Evolutionary conservation across 768 basidiomycete genomes (phyloP).

Genomic region (Boletellus ananas): DNA sequence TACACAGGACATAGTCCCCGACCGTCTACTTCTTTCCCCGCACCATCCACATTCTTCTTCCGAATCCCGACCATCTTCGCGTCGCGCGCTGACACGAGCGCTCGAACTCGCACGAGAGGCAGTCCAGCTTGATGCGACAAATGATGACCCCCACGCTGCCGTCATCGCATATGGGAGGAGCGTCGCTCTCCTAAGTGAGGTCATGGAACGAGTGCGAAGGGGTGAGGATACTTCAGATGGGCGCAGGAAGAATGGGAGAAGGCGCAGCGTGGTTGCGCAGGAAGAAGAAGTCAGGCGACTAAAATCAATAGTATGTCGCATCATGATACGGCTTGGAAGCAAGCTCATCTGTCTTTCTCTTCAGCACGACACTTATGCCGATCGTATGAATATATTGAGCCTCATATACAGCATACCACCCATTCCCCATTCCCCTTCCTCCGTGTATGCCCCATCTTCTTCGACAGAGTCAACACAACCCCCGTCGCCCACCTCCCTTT

Average conservation of each 20-base stretch:
- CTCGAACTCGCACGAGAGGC: conserved; percentile 87
- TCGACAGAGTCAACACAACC: conserved; percentile 36
- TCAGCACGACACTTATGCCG: conserved; percentile 93
- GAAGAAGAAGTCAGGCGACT: conserved; percentile 85
- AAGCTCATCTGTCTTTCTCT: conserved; percentile 14
- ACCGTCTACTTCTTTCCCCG: conserved; percentile 43
- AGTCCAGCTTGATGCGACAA: conserved; percentile 81
- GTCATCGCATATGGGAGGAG: conserved; percentile 87
- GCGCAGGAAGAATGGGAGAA: conserved; percentile 56
- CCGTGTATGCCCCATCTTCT: conserved; percentile 43
- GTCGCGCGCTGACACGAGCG: conserved; percentile 80
- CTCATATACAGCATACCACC: conserved; percentile 85
- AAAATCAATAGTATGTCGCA: conserved; percentile 77
- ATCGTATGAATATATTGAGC: conserved; percentile 90
- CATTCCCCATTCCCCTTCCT: conserved; percentile 60
- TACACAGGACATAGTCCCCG: conserved; percentile 40
- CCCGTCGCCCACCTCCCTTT: conserved; percentile 34
- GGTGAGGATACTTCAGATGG: conserved; percentile 78
- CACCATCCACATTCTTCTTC: conserved; percentile 39
- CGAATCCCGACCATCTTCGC: conserved; percentile 65
- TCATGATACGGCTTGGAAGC: conserved; percentile 9
- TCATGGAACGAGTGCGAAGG: conserved; percentile 86
- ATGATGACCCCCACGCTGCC: conserved; percentile 84
- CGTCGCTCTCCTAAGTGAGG: conserved; percentile 82
- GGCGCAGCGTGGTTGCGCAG: conserved; percentile 82